Base-by-base conservation (phyloP, 1,284 basidiomycete genomes). In the Ustilago crameri region DNA sequence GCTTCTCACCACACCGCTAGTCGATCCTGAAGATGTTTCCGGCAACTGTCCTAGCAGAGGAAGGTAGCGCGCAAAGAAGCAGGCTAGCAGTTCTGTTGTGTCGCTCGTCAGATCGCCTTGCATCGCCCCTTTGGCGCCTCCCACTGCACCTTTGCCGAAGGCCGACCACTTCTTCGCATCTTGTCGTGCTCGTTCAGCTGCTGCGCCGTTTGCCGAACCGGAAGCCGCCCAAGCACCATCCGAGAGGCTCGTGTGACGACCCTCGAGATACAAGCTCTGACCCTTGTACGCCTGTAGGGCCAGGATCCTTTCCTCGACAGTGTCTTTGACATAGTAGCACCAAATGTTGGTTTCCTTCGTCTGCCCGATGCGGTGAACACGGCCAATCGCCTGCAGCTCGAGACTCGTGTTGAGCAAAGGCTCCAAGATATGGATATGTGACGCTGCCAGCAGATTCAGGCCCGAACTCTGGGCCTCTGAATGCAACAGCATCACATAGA, bases 321-420 rank as follows among this genome's bases (percentile, higher is more conserved):
- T 80, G 15, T 76, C 76, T 23, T 59, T 70, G 34, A 76, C 74
- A 42, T 73, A 74, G 55, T 80, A 82, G 53, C 72, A 68, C 55
- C 60, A 82, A 9, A 81, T 68, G 35, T 61, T 32, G 9, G 79
- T 81, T 26, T 66, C 59, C 15, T 66, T 64, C 8, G 75, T 80
- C 55, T 80, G 78, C 0, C 81, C 81, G 38, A 82, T 82, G 10
- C 81, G 72, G 51, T 78, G 75, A 4, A 82, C 70, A 24, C 81
- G 66, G 3, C 79, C 78, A 10, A 82, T 74, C 14, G 79, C 78
- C 54, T 82, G 81, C 35, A 80, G 53, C 54, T 82, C 81, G 8
- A 71, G 26, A 9, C 66, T 75, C 37, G 76, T 68, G 38, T 82
- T 80, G 37, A 81, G 66, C 40, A 82, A 30, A 15, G 81, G 81